Evolutionary conservation across 139 green algal species (phyloP).

Genomic region (Chlorella vulgaris): DNA sequence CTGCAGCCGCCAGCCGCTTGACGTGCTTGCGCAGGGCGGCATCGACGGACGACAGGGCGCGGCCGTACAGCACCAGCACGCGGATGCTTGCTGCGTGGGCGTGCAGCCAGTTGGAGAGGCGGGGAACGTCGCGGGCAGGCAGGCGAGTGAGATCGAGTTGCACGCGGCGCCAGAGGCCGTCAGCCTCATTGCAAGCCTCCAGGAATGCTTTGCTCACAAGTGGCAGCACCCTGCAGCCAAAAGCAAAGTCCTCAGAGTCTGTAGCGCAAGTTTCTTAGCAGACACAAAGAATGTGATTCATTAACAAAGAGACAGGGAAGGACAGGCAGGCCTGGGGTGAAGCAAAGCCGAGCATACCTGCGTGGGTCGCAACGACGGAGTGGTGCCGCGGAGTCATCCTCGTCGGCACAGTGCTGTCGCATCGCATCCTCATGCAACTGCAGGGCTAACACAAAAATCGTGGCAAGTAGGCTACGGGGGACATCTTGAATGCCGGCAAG

Average conservation of each 20-base stretch:
- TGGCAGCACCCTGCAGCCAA: conserved; percentile 11
- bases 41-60: conserved; percentile 3
- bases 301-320: too few relatives aligned
- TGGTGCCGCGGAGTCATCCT: too few relatives aligned
- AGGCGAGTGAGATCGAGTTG: conserved; percentile 13
- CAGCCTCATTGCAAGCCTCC: not conserved
- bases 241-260: not conserved
- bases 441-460: too few relatives aligned
- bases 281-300: too few relatives aligned
- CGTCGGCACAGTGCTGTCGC: too few relatives aligned
- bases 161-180: not conserved
- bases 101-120: not conserved
- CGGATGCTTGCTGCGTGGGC: not conserved
- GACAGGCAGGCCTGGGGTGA: too few relatives aligned
- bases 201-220: not conserved
- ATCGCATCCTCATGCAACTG: too few relatives aligned
- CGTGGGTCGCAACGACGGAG: too few relatives aligned
- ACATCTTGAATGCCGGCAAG: too few relatives aligned
- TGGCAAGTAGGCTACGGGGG: too few relatives aligned
- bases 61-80: conserved; percentile 17
- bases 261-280: too few relatives aligned
- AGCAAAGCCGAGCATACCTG: too few relatives aligned
- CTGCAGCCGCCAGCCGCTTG: not conserved
- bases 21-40: not conserved
- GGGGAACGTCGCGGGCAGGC: not conserved